Conservation (phyloP, 345 rosid genomes). For the Schrenkiella parvula region DNA sequence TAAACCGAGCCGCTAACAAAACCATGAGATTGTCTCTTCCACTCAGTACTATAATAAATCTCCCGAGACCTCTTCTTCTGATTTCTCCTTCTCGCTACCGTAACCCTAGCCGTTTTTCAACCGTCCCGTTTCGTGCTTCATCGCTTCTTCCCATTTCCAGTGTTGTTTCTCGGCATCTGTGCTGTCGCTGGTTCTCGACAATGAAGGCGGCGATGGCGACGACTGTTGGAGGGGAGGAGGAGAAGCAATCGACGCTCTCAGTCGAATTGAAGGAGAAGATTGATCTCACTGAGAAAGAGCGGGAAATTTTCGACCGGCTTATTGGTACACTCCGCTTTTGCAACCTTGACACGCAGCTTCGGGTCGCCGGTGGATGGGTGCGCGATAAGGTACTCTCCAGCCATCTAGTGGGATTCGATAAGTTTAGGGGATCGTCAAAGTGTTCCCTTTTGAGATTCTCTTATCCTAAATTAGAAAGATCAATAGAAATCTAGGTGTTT, state of each 20-base stretch:
- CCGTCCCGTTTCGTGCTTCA: slow-evolving; percentile 20
- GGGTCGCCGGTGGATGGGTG: slow-evolving; percentile 99
- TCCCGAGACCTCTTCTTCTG: slow-evolving; percentile 34
- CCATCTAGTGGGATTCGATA: neutral
- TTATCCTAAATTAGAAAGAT: neutral
- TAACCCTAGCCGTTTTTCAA: neutral
- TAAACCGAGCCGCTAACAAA: neutral
- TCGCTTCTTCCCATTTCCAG: slow-evolving; percentile 5
- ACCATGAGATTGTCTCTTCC: slow-evolving; percentile 39
- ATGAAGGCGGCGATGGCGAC: slow-evolving; percentile 21
- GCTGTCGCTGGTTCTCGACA: slow-evolving; percentile 35
- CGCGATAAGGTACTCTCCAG: slow-evolving; percentile 73
- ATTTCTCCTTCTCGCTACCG: slow-evolving; percentile 16
- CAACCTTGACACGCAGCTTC: slow-evolving; percentile 67
- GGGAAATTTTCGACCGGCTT: slow-evolving; percentile 65
- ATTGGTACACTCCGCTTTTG: slow-evolving; percentile 59
- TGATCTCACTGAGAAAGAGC: slow-evolving; percentile 60
- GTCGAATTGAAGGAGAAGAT: slow-evolving; percentile 54
- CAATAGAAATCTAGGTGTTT: neutral
- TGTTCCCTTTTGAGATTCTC: neutral
- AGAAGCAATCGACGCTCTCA: slow-evolving; percentile 10
- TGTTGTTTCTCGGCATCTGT: neutral
- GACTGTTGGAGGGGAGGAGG: slow-evolving; percentile 8
- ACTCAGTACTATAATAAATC: slow-evolving; percentile 30
- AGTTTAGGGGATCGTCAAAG: neutral